These are phyloP conservation scores for Talaromyces sp. DNA, from an alignment of 2,329 filamentous ascomycete genomes.

Conservation along the genomic window DNA sequence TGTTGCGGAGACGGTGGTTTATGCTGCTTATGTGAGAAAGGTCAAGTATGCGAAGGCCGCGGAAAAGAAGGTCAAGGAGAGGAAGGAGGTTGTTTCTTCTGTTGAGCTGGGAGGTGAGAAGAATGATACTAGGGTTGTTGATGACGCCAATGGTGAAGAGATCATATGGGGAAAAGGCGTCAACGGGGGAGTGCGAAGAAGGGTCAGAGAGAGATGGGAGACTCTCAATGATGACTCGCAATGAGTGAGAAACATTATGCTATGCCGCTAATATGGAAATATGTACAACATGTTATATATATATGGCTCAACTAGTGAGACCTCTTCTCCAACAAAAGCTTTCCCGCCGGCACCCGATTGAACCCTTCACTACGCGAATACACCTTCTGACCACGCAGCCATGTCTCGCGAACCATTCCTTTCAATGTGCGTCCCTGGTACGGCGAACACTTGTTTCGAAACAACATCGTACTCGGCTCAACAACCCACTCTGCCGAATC, in stretches of 20 bases:
- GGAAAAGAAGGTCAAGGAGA: constrained; percentile 38
- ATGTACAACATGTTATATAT: neutral
- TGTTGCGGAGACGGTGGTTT: constrained; percentile 46
- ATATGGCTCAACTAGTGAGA: constrained; percentile 3
- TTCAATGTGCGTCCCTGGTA: constrained; percentile 78
- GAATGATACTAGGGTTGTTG: constrained; percentile 17
- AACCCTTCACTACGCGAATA: constrained; percentile 62
- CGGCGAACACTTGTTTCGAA: constrained; percentile 87
- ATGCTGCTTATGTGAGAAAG: constrained; percentile 46
- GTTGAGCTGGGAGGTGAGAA: neutral
- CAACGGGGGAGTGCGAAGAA: constrained; percentile 40
- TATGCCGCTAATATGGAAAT: constrained; percentile 1
- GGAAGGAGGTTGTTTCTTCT: constrained; percentile 33
- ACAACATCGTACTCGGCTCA: constrained; percentile 75
- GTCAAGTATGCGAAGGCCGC: constrained; percentile 37
- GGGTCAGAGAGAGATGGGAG: constrained; percentile 40
- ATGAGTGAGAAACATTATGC: neutral
- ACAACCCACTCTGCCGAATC: constrained; percentile 75
- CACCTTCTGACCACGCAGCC: constrained; percentile 73
- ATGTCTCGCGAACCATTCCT: constrained; percentile 80
- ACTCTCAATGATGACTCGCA: neutral
- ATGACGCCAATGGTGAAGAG: constrained; percentile 26
- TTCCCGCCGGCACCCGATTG: constrained; percentile 33
- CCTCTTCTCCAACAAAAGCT: constrained; percentile 38
- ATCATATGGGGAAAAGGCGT: constrained; percentile 42